These are phyloP conservation scores for Ogataea ramenticola DNA, from an alignment of 805 yeast species.

Conservation along the genomic window DNA sequence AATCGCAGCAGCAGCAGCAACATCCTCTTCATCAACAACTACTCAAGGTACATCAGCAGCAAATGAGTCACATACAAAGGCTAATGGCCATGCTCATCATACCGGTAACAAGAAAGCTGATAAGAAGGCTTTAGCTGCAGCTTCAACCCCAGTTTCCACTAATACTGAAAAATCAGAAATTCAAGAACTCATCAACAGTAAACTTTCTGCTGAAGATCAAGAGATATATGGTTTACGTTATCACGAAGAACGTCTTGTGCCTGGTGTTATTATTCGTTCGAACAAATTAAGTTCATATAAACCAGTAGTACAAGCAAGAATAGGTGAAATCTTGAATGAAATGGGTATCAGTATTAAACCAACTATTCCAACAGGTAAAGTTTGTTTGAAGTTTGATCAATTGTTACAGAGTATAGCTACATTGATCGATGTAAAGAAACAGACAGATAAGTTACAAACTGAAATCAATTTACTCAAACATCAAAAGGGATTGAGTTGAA, in stretches of 20 bases:
- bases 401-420: conserved; percentile 62
- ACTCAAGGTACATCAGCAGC: too few species aligned
- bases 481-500: conserved; percentile 19
- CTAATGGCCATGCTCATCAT: conserved; percentile 21
- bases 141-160: background rate
- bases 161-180: conserved; percentile 17
- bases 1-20: conserved; percentile 7
- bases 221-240: conserved; percentile 76
- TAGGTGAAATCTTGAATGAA: conserved; percentile 61
- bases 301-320: conserved; percentile 64
- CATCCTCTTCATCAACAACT: conserved; percentile 4
- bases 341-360: conserved; percentile 77
- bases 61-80: background rate
- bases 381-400: conserved; percentile 70
- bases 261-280: conserved; percentile 83
- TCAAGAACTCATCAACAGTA: conserved; percentile 36
- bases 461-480: conserved; percentile 50
- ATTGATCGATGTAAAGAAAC: conserved; percentile 77
- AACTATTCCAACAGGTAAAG: conserved; percentile 76
- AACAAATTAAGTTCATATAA: conserved; percentile 70
- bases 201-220: conserved; percentile 70
- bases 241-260: conserved; percentile 64
- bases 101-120: conserved; percentile 7
- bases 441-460: conserved; percentile 78
- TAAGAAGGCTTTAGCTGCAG: conserved; percentile 7